These are phyloP conservation scores for Colletotrichum sp. DNA, from an alignment of 2,329 filamentous ascomycete genomes.

Conservation along the genomic window DNA sequence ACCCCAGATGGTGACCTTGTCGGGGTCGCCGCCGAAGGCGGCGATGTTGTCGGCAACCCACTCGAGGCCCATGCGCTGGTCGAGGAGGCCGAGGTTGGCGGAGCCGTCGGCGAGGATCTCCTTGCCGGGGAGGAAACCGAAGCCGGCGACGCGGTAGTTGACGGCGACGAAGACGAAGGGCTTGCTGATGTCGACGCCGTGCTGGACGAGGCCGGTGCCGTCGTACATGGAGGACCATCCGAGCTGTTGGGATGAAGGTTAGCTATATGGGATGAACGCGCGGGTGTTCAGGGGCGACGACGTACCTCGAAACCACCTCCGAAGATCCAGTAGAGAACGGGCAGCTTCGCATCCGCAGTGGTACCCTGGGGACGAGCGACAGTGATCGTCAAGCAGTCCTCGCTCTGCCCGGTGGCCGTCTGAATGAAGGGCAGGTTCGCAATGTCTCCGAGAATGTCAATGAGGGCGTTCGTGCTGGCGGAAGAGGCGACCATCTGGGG, in stretches of 20 bases:
- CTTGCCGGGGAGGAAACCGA: slow-evolving; percentile 65
- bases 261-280: not conserved
- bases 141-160: slow-evolving; percentile 68
- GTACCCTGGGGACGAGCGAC: slow-evolving; percentile 52
- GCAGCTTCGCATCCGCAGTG: slow-evolving; percentile 47
- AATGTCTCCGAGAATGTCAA: slow-evolving; percentile 42
- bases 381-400: slow-evolving; percentile 58
- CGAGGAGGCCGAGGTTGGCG: slow-evolving; percentile 64
- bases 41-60: slow-evolving; percentile 71
- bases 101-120: slow-evolving; percentile 61
- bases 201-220: slow-evolving; percentile 35
- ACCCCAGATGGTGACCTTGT: slow-evolving; percentile 70
- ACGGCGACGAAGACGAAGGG: slow-evolving; percentile 68
- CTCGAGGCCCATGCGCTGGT: slow-evolving; percentile 64
- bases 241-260: slow-evolving; percentile 24
- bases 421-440: slow-evolving; percentile 51
- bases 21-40: slow-evolving; percentile 69
- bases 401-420: slow-evolving; percentile 43
- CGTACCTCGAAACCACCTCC: slow-evolving; percentile 52
- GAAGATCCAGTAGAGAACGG: slow-evolving; percentile 64
- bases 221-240: slow-evolving; percentile 40
- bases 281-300: not conserved
- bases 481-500: slow-evolving; percentile 57
- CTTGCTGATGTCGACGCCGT: slow-evolving; percentile 48
- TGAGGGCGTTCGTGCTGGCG: slow-evolving; percentile 27